These are phyloP conservation scores for Penicillium arizonense DNA, from an alignment of 495 filamentous ascomycete species.

Conservation along the genomic window DNA sequence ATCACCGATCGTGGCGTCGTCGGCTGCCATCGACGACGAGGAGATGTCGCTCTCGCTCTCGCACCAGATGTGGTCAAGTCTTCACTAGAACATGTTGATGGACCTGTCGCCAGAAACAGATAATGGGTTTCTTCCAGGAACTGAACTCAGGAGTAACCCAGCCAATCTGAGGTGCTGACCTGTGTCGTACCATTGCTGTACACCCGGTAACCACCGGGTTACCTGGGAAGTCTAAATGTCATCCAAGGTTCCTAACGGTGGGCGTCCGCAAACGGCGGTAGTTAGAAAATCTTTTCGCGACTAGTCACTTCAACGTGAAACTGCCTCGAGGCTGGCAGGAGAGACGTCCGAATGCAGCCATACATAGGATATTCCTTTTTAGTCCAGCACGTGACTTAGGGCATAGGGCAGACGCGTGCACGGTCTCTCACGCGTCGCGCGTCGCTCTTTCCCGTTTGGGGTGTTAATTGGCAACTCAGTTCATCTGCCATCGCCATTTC, in stretches of 20 bases:
- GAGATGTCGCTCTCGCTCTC: not conserved
- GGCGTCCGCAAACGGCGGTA: conserved; percentile 14
- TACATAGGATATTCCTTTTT: conserved; percentile 5
- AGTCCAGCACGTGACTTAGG: conserved; percentile 15
- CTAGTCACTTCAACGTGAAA: not conserved
- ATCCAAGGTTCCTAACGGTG: conserved; percentile 10
- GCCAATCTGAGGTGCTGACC: not conserved
- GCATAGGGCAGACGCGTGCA: conserved; percentile 18
- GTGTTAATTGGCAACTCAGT: conserved; percentile 2
- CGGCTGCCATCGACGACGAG: conserved; percentile 5
- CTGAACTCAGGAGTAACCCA: not conserved
- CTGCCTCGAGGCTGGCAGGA: not conserved
- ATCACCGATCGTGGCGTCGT: not conserved
- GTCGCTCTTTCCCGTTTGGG: conserved; percentile 18
- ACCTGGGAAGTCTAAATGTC: conserved; percentile 17
- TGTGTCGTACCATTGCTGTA: conserved; percentile 1
- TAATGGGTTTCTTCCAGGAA: not conserved
- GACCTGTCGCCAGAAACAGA: not conserved
- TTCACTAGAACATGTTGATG: not conserved
- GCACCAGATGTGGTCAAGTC: conserved; percentile 2
- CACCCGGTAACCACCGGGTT: not conserved
- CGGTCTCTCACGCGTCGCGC: conserved; percentile 14
- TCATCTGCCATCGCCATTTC: not conserved
- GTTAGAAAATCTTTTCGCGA: not conserved
- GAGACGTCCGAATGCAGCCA: conserved; percentile 11